Evolutionary conservation across 352 stramenopile species (phyloP), one percentile per base, ranked within the genome.

Genomic region (Phytophthora syringae): DNA sequence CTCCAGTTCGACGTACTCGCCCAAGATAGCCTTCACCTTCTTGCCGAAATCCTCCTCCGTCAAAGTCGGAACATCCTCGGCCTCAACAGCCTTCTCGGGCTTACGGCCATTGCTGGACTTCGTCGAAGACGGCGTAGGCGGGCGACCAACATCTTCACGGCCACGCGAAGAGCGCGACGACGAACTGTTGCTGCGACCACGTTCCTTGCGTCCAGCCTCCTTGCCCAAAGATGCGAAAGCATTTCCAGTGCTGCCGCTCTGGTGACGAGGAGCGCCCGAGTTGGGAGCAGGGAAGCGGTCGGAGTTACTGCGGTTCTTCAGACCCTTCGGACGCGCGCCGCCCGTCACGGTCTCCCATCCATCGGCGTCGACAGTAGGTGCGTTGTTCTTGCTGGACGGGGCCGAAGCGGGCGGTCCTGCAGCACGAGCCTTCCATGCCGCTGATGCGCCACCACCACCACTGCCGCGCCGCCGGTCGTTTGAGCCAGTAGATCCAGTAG

Each of bases 1-100:
- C 34, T 95, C 81, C 40, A 86, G 72, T 55, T 87, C 82, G 58
- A 96, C 95, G 60, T 86, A 97, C 63, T 96, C 84, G 6, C 92
- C 73, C 10, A 98, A 64, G 55, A 91, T 92, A 18, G 89, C 76
- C 66, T 92, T 93, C 28, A 85, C 69, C 69, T 97, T 87, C 72
- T 97, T 98, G 54, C 88, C 83, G 37, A 93, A 88, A 3, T 58
- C 79, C 3, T 85, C 82, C 5, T 80, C 70, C 0, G 80, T 79
- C 30, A 91, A 52, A n/a, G 55, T 0, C 18, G 54, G 32, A n/a
- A 60, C 20, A 5, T 65, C 34, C n/a, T 69, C 52, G 5, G 44
- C 47, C 18, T 80, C 55, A 3, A 50, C 49, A 11, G 64, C 44
- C 39, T 71, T 68, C 15, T 70, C 55, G 34, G 52, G 10, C 11